Evolutionary conservation across 495 filamentous ascomycete genomes (phyloP), one percentile per base, ranked within the genome.

Genomic region (Terfezia claveryi): DNA sequence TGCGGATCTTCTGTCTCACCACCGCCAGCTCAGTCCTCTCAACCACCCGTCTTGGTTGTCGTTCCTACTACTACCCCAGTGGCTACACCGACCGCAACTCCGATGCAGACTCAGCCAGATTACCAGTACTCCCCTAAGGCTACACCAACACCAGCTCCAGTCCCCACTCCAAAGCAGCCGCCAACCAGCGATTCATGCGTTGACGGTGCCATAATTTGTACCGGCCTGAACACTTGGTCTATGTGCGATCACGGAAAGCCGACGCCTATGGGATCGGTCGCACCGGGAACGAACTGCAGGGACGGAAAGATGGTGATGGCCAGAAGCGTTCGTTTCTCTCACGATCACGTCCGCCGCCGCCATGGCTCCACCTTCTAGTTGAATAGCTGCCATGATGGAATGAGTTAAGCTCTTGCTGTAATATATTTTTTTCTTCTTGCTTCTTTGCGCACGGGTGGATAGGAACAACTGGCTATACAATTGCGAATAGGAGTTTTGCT

Each of bases 271-370:
- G 62, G 62, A n/a, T 0, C 10, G 0, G 49, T 54, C 12, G 49
- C 61, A 20, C 5, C 52, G 16, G 61, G 61, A 12, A 63, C 55
- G 38, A 46, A 51, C 36, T 63, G 61, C 44, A 9, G 2, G 1
- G 38, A 57, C 23, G 61, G 61, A 2, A 14, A 51, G 20, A 57
- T 63, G 44, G 23, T 37, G 12, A 8, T 27, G n/a, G 44, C 23
- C 54, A 55, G 62, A 10, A 41, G 38, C 36, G 14, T 54, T 36
- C 58, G 58, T 20, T 58, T 64, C 52, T 57, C 62, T 0, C 36
- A 61, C 32, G 61, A 60, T 49, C 62, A 63, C 54, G 37, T 50
- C 5, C 56, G 56, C 49, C 62, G 60, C 23, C 62, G 56, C 52
- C 58, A 56, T 49, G 27, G 27, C 27, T 32, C 27, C 27, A 32